phyloP scores from a whole-genome alignment of 2,329 filamentous ascomycete species.

The Leptographium radiaticola region DNA sequence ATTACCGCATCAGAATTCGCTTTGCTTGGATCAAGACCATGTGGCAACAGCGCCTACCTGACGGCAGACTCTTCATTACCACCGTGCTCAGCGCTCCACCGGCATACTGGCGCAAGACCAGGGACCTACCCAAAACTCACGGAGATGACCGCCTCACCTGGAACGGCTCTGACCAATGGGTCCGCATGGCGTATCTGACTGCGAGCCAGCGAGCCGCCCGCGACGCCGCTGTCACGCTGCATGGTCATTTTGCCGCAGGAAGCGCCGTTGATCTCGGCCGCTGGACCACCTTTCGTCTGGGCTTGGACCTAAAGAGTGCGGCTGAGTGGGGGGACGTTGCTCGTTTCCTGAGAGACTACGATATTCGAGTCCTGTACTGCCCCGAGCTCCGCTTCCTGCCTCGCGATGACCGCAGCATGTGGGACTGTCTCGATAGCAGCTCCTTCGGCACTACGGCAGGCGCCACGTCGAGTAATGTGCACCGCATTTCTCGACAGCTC shows the following conservation, averaged over 20 bases:
- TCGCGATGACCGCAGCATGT: constrained; percentile 12
- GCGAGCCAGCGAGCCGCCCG: constrained; percentile 20
- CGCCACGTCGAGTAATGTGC: constrained; percentile 2
- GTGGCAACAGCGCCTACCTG: constrained; percentile 21
- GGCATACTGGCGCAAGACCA: constrained; percentile 28
- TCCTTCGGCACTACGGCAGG: background rate
- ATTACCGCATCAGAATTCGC: constrained; percentile 29
- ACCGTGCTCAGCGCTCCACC: constrained; percentile 37
- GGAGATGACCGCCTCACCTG: constrained; percentile 21
- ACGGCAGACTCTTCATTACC: constrained; percentile 25
- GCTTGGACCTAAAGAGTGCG: constrained; percentile 17
- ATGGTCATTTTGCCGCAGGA: constrained; percentile 16
- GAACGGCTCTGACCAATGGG: constrained; percentile 31
- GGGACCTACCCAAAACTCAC: constrained; percentile 20
- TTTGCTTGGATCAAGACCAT: constrained; percentile 34
- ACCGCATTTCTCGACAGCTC: constrained; percentile 22
- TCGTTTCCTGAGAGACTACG: constrained; percentile 55
- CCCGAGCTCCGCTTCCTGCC: constrained; percentile 7
- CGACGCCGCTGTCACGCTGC: constrained; percentile 24
- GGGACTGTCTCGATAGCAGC: constrained; percentile 7
- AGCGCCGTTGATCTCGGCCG: constrained; percentile 38
- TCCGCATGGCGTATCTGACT: constrained; percentile 32
- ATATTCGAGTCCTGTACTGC: constrained; percentile 31
- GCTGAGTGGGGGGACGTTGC: constrained; percentile 28
- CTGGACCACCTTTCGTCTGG: constrained; percentile 43